Conservation (phyloP, 2,329 filamentous ascomycete genomes). For the Colletotrichum lindemuthianum region DNA sequence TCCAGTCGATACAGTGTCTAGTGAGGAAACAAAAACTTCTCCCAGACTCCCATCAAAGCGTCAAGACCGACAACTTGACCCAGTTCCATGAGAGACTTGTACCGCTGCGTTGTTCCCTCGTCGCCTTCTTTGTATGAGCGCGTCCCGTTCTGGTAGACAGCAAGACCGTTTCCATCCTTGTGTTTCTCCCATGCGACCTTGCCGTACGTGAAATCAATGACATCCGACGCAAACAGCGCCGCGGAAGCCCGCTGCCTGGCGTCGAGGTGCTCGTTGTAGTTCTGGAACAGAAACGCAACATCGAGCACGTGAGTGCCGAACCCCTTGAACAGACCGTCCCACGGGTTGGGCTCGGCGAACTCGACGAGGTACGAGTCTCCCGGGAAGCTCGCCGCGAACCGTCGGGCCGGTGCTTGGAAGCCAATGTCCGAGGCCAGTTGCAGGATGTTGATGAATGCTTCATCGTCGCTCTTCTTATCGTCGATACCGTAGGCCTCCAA, state of each 20-base stretch:
- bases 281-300: slow-evolving; percentile 56
- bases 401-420: slow-evolving; percentile 8
- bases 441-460: slow-evolving; percentile 6
- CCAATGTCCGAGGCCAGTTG: slow-evolving; percentile 12
- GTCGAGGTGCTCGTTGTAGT: slow-evolving; percentile 51
- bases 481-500: not conserved
- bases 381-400: slow-evolving; percentile 5
- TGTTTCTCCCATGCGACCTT: slow-evolving; percentile 32
- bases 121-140: slow-evolving; percentile 10
- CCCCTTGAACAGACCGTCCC: slow-evolving; percentile 53
- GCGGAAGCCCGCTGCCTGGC: slow-evolving; percentile 45
- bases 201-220: slow-evolving; percentile 51
- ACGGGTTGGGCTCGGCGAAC: slow-evolving; percentile 59
- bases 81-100: not conserved
- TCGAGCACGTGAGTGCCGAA: slow-evolving; percentile 56
- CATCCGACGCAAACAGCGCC: slow-evolving; percentile 46
- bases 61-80: slow-evolving; percentile 7
- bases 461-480: not conserved
- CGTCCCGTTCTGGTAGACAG: slow-evolving; percentile 1
- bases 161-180: not conserved
- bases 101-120: not conserved
- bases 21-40: not conserved
- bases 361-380: slow-evolving; percentile 38
- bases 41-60: slow-evolving; percentile 4
- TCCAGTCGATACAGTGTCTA: not conserved